Percentiles rank a stretch among this genome's conserved stretches.
These are phyloP conservation scores for Jaltomata sinuosa DNA, from an alignment of 257 asterid genomes.

Conservation along the genomic window DNA sequence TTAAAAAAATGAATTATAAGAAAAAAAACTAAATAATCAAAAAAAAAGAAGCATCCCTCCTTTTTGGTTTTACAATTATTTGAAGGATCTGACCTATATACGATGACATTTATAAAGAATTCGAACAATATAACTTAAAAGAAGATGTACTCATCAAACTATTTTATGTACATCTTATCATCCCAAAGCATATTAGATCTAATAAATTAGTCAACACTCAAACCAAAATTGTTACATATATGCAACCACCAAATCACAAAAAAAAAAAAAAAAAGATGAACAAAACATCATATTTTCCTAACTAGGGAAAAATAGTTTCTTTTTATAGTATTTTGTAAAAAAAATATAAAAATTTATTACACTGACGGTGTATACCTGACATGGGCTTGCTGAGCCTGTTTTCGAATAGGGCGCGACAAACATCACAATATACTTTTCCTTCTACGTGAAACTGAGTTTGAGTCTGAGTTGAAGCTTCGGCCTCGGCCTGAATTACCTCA, in stretches of 20 bases:
- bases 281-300: neutral
- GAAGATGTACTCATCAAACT: neutral
- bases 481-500: conserved; percentile 5
- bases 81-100: neutral
- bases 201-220: neutral
- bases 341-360: neutral
- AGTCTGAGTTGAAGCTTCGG: neutral
- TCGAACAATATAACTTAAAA: neutral
- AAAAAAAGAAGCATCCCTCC: no score
- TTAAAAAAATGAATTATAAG: no score
- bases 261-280: neutral
- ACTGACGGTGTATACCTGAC: conserved; percentile 25
- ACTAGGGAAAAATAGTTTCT: neutral
- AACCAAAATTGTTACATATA: neutral
- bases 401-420: conserved; percentile 55
- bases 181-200: neutral
- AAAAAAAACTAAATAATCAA: no score
- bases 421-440: conserved; percentile 66
- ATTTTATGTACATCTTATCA: neutral
- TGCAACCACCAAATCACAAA: neutral
- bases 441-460: conserved; percentile 24
- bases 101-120: neutral
- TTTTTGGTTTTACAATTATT: no score
- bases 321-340: no score
- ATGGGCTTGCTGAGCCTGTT: conserved; percentile 50